Evolutionary conservation across 495 filamentous ascomycete species (phyloP).

Genomic region (Aspergillus bertholletiae): DNA sequence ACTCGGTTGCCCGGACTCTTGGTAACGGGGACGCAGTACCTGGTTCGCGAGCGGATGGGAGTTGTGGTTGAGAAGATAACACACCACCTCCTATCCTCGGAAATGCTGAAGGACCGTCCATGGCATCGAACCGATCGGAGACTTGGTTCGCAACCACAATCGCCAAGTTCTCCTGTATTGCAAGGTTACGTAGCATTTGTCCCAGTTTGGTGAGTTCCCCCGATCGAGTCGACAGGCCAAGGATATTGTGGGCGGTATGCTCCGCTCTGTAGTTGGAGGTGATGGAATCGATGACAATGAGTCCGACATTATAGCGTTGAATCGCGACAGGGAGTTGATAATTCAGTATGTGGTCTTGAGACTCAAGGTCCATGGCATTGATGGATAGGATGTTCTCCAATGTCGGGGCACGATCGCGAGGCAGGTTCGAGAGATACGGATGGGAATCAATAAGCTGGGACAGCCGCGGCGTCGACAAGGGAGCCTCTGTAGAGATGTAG

Average conservation of each 20-base stretch:
- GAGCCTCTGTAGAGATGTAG: slow-evolving; percentile 94
- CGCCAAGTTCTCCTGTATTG: slow-evolving; percentile 67
- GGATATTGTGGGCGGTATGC: slow-evolving; percentile 44
- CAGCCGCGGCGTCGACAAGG: slow-evolving; percentile 76
- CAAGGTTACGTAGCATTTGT: slow-evolving; percentile 69
- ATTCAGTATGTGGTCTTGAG: slow-evolving; percentile 89
- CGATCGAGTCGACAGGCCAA: slow-evolving; percentile 46
- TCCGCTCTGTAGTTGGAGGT: slow-evolving; percentile 94
- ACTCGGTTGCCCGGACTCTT: slow-evolving; percentile 12
- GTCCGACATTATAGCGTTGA: slow-evolving; percentile 64
- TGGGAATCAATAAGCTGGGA: slow-evolving; percentile 70
- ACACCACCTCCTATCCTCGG: slow-evolving; percentile 1
- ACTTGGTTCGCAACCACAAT: slow-evolving; percentile 95
- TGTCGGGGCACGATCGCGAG: slow-evolving; percentile 52
- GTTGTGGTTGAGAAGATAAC: slow-evolving; percentile 7
- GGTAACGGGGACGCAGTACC: slow-evolving; percentile 21
- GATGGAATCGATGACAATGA: slow-evolving; percentile 84
- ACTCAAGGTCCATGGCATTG: slow-evolving; percentile 85
- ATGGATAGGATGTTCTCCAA: slow-evolving; percentile 70
- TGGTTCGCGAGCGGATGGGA: slow-evolving; percentile 14
- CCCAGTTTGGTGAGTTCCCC: slow-evolving; percentile 73
- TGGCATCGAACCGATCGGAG: slow-evolving; percentile 71
- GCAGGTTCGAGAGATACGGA: slow-evolving; percentile 52
- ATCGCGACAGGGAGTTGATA: slow-evolving; percentile 91
- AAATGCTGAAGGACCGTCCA: slow-evolving; percentile 9